Base-by-base conservation (phyloP, 306 rosid genomes). In the Albizia julibrissin region DNA sequence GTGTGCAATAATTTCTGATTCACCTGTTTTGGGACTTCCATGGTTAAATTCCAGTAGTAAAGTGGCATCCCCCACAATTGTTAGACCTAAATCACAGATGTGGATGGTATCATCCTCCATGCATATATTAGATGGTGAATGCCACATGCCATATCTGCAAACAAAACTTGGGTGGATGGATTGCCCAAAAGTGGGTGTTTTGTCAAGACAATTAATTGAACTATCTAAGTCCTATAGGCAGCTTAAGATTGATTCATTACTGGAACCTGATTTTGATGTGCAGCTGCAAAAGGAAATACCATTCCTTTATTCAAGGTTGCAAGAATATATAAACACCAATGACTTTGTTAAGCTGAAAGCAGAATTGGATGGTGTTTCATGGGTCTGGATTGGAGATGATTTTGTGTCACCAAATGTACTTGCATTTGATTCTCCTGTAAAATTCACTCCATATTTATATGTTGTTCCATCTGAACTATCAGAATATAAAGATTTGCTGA, bases 381-480 rank as follows among this genome's bases (percentile, higher is more conserved):
- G 99, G 99, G 92, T 95, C 90, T 95, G 99, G 99, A 92, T 93
- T 81, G 98, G 99, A 73, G 99, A 95, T 88, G 97, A 93, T 88
- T 95, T 95, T 87, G 94, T 95, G 69, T 86, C 87, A 80, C 89
- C 97, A 72, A 83, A 80, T 85, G 93, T 87, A 50, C 99, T 95
- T 76, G 99, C 99, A 52, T 95, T 95, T 92, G 99, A 95, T 83
- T 93, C 99, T 12, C 98, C 99, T 62, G 99, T 95, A 86, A 95
- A 95, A 81, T 95, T 91, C 81, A 86, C 95, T 82, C 99, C 99
- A 84, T 95, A 93, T 84, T 81, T 95, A 79, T 93, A 91, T 87
- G 99, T 91, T 12, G 99, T 95, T 83, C 97, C 99, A 33, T 90
- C 99, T 78, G 99, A 95, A 87, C 86, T 95, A 81, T 85, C 98